A percentile compares a stretch with the other conserved stretches of the same genome.
These are phyloP conservation scores for Fraxinus americana DNA, from an alignment of 257 asterid species.

Conservation along the genomic window DNA sequence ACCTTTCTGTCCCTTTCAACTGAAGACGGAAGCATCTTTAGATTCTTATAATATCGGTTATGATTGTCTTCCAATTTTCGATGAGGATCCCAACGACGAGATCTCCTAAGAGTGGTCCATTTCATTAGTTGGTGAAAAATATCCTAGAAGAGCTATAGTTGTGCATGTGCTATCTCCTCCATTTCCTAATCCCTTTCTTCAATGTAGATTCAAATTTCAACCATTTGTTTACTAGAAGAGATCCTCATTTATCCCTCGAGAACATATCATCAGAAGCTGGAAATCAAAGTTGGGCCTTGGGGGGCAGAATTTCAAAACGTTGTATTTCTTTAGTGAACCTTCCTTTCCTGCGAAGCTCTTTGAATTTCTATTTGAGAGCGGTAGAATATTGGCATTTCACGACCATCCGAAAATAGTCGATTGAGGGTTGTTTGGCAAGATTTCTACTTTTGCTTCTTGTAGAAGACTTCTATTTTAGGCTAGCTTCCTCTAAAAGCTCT, in stretches of 20 bases:
- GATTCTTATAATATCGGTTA: too few species aligned
- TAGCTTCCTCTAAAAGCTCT: too few species aligned
- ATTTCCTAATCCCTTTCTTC: constrained; percentile 28
- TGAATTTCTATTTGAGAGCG: too few species aligned
- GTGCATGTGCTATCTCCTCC: constrained; percentile 35
- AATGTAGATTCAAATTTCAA: constrained; percentile 28
- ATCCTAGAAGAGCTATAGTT: constrained; percentile 27
- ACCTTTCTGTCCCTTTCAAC: too few species aligned
- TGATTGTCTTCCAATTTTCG: too few species aligned
- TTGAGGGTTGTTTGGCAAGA: too few species aligned
- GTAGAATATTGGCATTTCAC: too few species aligned
- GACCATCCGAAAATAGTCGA: too few species aligned
- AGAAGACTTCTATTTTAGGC: too few species aligned
- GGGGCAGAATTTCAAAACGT: constrained; percentile 78
- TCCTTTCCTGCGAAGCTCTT: constrained; percentile 68
- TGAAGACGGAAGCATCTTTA: too few species aligned
- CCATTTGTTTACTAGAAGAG: constrained; percentile 33
- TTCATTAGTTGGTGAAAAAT: constrained; percentile 37
- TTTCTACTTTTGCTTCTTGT: too few species aligned
- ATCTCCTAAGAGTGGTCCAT: background rate
- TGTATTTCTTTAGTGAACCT: constrained; percentile 86
- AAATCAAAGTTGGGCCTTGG: constrained; percentile 81
- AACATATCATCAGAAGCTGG: constrained; percentile 55
- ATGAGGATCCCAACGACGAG: too few species aligned
- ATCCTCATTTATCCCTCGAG: constrained; percentile 35